Evolutionary conservation across 257 asterid species (phyloP).

Genomic region (Jasminum sambac): DNA sequence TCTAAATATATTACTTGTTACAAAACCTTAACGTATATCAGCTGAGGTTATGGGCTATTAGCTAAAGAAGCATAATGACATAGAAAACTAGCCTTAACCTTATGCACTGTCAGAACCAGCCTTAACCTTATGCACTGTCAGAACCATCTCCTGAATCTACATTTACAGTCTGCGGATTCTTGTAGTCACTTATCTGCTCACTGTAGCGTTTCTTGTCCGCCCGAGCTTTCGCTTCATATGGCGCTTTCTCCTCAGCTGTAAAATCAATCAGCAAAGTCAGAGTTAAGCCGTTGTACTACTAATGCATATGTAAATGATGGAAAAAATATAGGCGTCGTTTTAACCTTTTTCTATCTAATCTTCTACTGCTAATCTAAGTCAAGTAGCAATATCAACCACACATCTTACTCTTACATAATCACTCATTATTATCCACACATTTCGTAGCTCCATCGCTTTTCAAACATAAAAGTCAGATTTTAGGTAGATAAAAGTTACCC

Average conservation of each 20-base stretch:
- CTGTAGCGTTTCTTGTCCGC: constrained; percentile 80
- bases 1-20: not conserved
- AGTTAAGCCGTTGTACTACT: not conserved
- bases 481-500: too few relatives aligned
- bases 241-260: constrained; percentile 86
- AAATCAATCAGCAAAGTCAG: constrained; percentile 13
- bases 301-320: not conserved
- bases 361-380: too few relatives aligned
- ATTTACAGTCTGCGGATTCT: constrained; percentile 50
- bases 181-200: constrained; percentile 67
- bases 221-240: constrained; percentile 76
- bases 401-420: too few relatives aligned
- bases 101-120: constrained; percentile 62
- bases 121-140: constrained; percentile 42
- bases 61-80: not conserved
- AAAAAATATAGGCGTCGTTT: not conserved
- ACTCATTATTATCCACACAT: too few relatives aligned
- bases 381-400: too few relatives aligned
- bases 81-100: not conserved
- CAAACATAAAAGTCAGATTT: too few relatives aligned
- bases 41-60: not conserved
- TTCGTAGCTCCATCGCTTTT: too few relatives aligned
- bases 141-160: constrained; percentile 58
- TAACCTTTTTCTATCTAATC: too few relatives aligned
- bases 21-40: not conserved